Conservation (phyloP, 192 early-diverging fungal genomes). For the Bifiguratus adelaidae region DNA sequence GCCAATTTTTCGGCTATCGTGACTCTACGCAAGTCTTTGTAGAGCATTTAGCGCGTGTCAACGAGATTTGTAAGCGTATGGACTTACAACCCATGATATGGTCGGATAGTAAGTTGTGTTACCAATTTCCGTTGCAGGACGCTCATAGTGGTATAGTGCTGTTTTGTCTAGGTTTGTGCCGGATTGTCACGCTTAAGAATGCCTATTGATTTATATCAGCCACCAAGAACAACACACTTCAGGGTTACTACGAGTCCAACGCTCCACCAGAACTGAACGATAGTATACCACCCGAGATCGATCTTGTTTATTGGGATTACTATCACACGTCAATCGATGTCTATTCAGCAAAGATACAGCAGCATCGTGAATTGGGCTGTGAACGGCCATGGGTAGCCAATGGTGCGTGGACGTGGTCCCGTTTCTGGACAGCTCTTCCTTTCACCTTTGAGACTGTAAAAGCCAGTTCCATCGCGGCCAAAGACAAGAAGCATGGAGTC, state of each 20-base stretch:
- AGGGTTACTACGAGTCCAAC: slow-evolving; percentile 69
- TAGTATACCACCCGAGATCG: slow-evolving; percentile 49
- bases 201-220: slow-evolving; percentile 32
- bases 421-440: slow-evolving; percentile 71
- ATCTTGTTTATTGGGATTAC: slow-evolving; percentile 84
- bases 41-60: slow-evolving; percentile 62
- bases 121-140: neutral
- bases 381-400: slow-evolving; percentile 69
- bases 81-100: slow-evolving; percentile 73
- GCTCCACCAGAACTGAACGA: slow-evolving; percentile 37
- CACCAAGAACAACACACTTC: slow-evolving; percentile 69
- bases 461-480: slow-evolving; percentile 63
- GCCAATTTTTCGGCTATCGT: slow-evolving; percentile 61
- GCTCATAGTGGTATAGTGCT: slow-evolving; percentile 1
- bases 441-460: slow-evolving; percentile 70
- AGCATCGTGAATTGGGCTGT: slow-evolving; percentile 75
- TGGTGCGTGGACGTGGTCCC: slow-evolving; percentile 75
- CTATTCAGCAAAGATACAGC: slow-evolving; percentile 67
- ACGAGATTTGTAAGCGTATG: slow-evolving; percentile 48
- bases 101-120: slow-evolving; percentile 61
- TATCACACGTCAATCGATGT: slow-evolving; percentile 64
- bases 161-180: slow-evolving; percentile 8
- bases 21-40: slow-evolving; percentile 66
- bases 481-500: slow-evolving; percentile 38
- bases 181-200: slow-evolving; percentile 1